Evolutionary conservation across 305 asterid genomes (phyloP).

Genomic region (Fraxinus velutina): DNA sequence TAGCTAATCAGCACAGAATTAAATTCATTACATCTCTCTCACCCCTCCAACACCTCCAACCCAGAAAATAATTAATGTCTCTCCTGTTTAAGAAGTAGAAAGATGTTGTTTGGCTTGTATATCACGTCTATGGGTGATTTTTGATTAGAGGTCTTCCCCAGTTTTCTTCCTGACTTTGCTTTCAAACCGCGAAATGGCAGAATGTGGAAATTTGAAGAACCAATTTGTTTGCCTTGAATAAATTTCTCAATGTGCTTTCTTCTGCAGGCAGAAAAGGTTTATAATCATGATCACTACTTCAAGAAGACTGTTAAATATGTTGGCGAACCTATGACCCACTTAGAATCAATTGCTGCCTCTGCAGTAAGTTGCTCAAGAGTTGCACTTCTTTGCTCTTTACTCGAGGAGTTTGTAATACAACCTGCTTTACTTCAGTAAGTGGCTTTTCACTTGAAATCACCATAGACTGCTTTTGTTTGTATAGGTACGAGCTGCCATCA

Average conservation of each 20-base stretch:
- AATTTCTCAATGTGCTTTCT: background rate
- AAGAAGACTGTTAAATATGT: constrained; percentile 63
- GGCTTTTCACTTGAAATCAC: background rate
- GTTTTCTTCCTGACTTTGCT: background rate
- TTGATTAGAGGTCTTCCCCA: background rate
- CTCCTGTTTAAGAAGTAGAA: background rate
- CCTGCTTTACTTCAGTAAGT: background rate
- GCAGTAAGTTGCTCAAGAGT: constrained; percentile 47
- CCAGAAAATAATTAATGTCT: background rate
- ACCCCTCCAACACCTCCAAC: background rate
- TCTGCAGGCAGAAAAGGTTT: constrained; percentile 78
- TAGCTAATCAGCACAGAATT: constrained; percentile 10
- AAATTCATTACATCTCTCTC: background rate
- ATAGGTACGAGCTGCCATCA: constrained; percentile 85
- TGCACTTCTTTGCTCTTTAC: background rate
- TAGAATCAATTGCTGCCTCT: constrained; percentile 84
- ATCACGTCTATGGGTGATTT: background rate
- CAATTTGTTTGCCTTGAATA: background rate
- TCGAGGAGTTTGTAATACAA: background rate
- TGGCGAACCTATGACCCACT: constrained; percentile 80
- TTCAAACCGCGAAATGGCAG: background rate
- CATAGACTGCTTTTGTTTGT: constrained; percentile 21
- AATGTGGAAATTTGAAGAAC: background rate
- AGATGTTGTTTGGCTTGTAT: background rate
- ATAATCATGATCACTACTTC: constrained; percentile 78